A percentile compares a stretch with the other conserved stretches of the same genome.
phyloP scores from a whole-genome alignment of 2,329 filamentous ascomycete genomes.

The Thelonectria blattea region DNA sequence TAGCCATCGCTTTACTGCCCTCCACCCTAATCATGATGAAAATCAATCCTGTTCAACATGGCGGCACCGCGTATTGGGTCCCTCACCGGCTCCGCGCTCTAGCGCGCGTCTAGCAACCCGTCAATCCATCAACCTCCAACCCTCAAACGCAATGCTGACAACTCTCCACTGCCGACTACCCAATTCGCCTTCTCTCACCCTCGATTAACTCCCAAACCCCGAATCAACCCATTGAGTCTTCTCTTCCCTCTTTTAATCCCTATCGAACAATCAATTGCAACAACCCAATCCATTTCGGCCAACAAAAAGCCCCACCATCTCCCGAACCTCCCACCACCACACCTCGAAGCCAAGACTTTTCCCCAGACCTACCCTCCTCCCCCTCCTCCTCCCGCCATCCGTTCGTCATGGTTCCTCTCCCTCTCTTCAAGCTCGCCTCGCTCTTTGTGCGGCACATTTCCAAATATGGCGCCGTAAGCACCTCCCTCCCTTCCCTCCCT shows the following conservation, averaged over 20 bases:
- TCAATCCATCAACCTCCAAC: background rate
- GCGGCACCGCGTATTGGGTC: too few relatives aligned
- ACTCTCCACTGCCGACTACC: background rate
- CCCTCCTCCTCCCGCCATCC: slow-evolving; percentile 5
- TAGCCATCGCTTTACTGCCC: too few relatives aligned
- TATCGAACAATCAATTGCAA: background rate
- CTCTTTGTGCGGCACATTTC: slow-evolving; percentile 70
- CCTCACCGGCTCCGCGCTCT: too few relatives aligned
- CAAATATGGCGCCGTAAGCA: slow-evolving; percentile 71
- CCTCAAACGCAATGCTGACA: background rate
- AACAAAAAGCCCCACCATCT: slow-evolving; percentile 24
- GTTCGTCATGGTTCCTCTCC: slow-evolving; percentile 65
- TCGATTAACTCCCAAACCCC: background rate
- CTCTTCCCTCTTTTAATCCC: slow-evolving; percentile 1
- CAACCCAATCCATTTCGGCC: too few relatives aligned
- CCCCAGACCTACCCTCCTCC: background rate
- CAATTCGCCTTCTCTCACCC: background rate
- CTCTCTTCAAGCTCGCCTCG: slow-evolving; percentile 70
- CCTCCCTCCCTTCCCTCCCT: background rate
- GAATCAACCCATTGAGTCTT: background rate
- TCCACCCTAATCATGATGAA: too few relatives aligned
- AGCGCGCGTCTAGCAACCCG: too few relatives aligned
- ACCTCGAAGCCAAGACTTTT: slow-evolving; percentile 29
- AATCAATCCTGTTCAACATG: too few relatives aligned
- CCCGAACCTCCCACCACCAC: slow-evolving; percentile 17